Evolutionary conservation across 1,139 yeast species (phyloP).

Genomic region (Arxiozyma bovina): DNA sequence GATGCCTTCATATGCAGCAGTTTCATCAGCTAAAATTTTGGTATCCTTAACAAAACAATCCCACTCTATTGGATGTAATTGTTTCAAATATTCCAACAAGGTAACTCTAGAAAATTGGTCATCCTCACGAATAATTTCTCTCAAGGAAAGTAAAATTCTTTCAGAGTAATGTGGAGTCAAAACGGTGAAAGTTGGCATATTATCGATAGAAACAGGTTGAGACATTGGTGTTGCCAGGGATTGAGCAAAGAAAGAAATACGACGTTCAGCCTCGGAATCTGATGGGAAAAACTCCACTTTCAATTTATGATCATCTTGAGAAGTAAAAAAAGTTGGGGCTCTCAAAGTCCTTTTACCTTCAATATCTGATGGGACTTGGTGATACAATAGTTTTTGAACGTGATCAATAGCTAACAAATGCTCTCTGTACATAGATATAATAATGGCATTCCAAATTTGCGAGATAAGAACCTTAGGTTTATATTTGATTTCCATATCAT

Average conservation of each 20-base stretch:
- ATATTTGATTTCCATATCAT: slow-evolving; percentile 98
- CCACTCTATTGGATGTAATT: slow-evolving; percentile 98
- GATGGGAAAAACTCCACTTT: slow-evolving; percentile 94
- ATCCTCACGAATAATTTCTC: slow-evolving; percentile 97
- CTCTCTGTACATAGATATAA: slow-evolving; percentile 97
- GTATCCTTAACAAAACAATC: slow-evolving; percentile 98
- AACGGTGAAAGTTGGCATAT: slow-evolving; percentile 98
- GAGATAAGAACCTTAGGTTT: slow-evolving; percentile 97
- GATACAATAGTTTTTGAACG: slow-evolving; percentile 91
- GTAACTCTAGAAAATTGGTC: slow-evolving; percentile 98
- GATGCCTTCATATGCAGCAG: slow-evolving; percentile 72
- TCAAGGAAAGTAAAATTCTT: slow-evolving; percentile 85
- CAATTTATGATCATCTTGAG: slow-evolving; percentile 93
- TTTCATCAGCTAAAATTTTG: slow-evolving; percentile 95
- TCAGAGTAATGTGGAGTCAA: slow-evolving; percentile 97
- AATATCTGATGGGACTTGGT: slow-evolving; percentile 94
- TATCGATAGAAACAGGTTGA: slow-evolving; percentile 96
- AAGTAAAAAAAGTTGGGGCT: slow-evolving; percentile 96
- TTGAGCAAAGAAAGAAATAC: slow-evolving; percentile 98
- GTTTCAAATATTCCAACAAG: slow-evolving; percentile 89
- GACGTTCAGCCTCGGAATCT: slow-evolving; percentile 97
- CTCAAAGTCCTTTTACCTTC: slow-evolving; percentile 97
- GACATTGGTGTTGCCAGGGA: slow-evolving; percentile 97
- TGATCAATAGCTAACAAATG: slow-evolving; percentile 95
- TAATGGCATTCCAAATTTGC: slow-evolving; percentile 98